These are phyloP conservation scores for Vairimorpha necatrix DNA, from an alignment of 371 early-diverging fungal species.

Conservation along the genomic window DNA sequence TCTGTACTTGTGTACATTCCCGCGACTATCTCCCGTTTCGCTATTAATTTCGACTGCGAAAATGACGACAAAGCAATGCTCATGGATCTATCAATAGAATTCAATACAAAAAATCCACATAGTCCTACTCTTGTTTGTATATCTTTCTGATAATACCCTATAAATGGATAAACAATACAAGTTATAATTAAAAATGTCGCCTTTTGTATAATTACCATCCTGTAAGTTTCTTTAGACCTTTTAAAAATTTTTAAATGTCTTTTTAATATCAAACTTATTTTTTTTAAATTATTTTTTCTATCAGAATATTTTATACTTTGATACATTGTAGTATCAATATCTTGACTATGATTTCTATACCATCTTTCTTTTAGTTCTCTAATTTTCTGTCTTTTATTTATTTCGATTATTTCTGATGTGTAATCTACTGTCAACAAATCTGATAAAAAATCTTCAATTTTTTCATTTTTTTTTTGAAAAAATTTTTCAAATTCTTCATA, in stretches of 20 bases:
- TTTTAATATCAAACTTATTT: slow-evolving; percentile 46
- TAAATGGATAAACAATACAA: slow-evolving; percentile 25
- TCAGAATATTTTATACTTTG: not conserved
- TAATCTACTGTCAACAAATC: not conserved
- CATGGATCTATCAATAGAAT: slow-evolving; percentile 64
- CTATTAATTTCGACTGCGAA: slow-evolving; percentile 61
- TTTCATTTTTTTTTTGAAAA: slow-evolving; percentile 68
- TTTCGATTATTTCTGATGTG: slow-evolving; percentile 32
- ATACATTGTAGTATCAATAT: not conserved
- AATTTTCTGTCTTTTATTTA: slow-evolving; percentile 47
- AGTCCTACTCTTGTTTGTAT: slow-evolving; percentile 66
- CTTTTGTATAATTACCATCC: slow-evolving; percentile 59
- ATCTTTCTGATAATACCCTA: slow-evolving; percentile 59
- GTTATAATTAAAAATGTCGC: slow-evolving; percentile 39
- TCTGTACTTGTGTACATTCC: slow-evolving; percentile 64
- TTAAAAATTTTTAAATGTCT: slow-evolving; percentile 62
- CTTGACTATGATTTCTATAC: slow-evolving; percentile 20
- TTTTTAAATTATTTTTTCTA: slow-evolving; percentile 3
- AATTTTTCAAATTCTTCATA: slow-evolving; percentile 62
- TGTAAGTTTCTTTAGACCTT: slow-evolving; percentile 55
- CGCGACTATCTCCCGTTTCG: slow-evolving; percentile 65
- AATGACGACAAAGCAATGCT: slow-evolving; percentile 63
- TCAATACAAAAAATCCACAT: slow-evolving; percentile 64
- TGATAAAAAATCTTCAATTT: not conserved
- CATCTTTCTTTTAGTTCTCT: slow-evolving; percentile 54